A percentile compares a stretch with the other conserved stretches of the same genome.
phyloP scores from a whole-genome alignment of 1,139 yeast genomes.

The Protomyces macrosporus region DNA sequence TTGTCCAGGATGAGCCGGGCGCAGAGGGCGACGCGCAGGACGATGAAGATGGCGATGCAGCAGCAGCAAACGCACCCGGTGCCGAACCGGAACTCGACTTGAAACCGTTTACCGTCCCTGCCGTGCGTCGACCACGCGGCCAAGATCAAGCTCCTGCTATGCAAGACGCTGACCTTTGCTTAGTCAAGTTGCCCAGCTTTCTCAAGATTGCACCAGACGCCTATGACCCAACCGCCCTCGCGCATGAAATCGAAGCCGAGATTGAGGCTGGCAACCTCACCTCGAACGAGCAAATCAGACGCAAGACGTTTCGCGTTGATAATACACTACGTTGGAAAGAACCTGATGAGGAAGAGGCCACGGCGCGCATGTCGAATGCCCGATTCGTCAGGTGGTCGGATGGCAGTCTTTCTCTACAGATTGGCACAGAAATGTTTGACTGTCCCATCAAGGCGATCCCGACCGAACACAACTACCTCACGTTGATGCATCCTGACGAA shows the following conservation, averaged over 20 bases:
- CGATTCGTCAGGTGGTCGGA: slow-evolving; percentile 92
- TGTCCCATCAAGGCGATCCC: slow-evolving; percentile 44
- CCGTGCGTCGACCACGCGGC: neutral
- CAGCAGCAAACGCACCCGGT: no score
- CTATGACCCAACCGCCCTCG: slow-evolving; percentile 5
- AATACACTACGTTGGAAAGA: slow-evolving; percentile 87
- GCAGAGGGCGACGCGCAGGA: neutral
- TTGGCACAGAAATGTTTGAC: slow-evolving; percentile 86
- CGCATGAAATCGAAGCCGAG: slow-evolving; percentile 1
- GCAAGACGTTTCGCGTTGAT: slow-evolving; percentile 45
- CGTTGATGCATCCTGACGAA: slow-evolving; percentile 64
- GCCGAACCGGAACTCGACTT: neutral
- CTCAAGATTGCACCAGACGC: neutral
- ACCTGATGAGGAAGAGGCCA: slow-evolving; percentile 54
- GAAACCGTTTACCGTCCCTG: neutral
- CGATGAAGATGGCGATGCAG: neutral
- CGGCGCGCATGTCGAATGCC: slow-evolving; percentile 61
- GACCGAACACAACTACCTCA: slow-evolving; percentile 67
- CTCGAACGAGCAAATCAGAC: neutral
- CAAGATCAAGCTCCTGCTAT: neutral
- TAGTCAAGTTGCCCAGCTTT: neutral
- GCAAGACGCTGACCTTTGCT: neutral
- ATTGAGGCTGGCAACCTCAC: neutral
- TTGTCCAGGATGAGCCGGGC: slow-evolving; percentile 5
- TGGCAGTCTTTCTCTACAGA: slow-evolving; percentile 75